These are phyloP conservation scores for Alternaria sp. DNA, from an alignment of 2,329 filamentous ascomycete species.

Conservation along the genomic window DNA sequence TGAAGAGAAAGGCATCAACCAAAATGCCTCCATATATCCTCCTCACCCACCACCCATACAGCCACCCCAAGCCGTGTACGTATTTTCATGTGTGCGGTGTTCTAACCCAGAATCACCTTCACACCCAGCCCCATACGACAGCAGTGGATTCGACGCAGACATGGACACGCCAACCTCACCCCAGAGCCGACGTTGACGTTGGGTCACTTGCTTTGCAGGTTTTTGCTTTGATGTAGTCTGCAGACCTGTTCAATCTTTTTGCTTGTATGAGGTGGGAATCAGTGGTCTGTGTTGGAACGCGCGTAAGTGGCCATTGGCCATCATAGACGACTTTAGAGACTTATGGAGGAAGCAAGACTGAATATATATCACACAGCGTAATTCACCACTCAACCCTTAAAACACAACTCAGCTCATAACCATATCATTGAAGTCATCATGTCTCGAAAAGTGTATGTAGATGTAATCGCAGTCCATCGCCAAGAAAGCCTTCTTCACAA, in stretches of 20 bases:
- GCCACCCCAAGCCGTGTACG: not conserved
- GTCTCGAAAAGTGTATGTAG: not conserved
- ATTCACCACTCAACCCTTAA: no score
- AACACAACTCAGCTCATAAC: not conserved
- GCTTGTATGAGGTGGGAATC: not conserved
- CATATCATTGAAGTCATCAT: slow-evolving; percentile 10
- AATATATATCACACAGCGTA: not conserved
- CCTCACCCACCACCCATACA: not conserved
- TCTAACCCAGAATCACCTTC: not conserved
- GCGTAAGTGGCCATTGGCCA: not conserved
- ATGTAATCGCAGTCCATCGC: slow-evolving; percentile 6
- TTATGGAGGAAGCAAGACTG: not conserved
- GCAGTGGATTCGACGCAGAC: not conserved
- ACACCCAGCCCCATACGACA: not conserved
- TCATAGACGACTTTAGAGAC: not conserved
- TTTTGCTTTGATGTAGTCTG: not conserved
- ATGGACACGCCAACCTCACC: not conserved
- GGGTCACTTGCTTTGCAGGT: not conserved
- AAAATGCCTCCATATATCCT: not conserved
- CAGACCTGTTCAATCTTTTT: not conserved
- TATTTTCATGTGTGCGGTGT: not conserved
- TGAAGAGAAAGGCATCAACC: not conserved
- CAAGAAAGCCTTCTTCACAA: slow-evolving; percentile 3
- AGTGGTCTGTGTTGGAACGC: not conserved
- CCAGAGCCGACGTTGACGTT: not conserved